phyloP scores from a whole-genome alignment of 208 protist genomes.

The Trypanosoma conorhini region DNA sequence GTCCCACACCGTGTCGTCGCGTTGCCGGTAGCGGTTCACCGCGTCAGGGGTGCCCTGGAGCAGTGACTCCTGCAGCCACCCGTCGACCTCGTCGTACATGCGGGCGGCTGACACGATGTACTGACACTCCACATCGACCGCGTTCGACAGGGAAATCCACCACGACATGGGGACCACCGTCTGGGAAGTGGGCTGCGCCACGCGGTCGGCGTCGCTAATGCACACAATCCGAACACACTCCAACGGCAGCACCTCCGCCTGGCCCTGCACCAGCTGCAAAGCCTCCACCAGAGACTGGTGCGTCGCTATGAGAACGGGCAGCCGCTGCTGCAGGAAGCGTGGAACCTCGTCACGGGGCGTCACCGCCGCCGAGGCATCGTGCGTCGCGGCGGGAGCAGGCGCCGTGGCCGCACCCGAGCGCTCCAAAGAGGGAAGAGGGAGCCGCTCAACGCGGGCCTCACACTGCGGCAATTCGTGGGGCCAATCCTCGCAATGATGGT shows the following conservation, averaged over 20 bases:
- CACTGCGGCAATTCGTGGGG: neutral
- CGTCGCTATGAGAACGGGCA: constrained; percentile 57
- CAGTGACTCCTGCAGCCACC: constrained; percentile 44
- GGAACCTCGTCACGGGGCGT: constrained; percentile 29
- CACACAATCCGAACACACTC: constrained; percentile 60
- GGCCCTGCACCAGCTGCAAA: constrained; percentile 31
- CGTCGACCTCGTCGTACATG: constrained; percentile 34
- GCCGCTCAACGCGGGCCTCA: neutral
- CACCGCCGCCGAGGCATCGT: neutral
- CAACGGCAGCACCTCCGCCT: constrained; percentile 45
- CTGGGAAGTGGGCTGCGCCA: constrained; percentile 44
- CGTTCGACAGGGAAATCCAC: constrained; percentile 67
- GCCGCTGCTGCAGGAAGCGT: constrained; percentile 33
- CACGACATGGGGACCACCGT: constrained; percentile 28
- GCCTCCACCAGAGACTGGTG: constrained; percentile 42
- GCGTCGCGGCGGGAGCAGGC: neutral
- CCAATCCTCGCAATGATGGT: neutral
- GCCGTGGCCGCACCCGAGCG: neutral
- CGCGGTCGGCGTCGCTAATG: constrained; percentile 46
- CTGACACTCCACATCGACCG: constrained; percentile 83
- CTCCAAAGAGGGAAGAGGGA: neutral
- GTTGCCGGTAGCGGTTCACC: constrained; percentile 31
- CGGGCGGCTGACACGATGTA: constrained; percentile 53
- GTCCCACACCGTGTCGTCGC: constrained; percentile 31
- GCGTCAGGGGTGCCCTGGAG: constrained; percentile 33